A percentile compares a stretch with the other conserved stretches of the same genome.
These are phyloP conservation scores for Cladophialophora carrionii DNA, from an alignment of 2,329 filamentous ascomycete genomes.

Conservation along the genomic window DNA sequence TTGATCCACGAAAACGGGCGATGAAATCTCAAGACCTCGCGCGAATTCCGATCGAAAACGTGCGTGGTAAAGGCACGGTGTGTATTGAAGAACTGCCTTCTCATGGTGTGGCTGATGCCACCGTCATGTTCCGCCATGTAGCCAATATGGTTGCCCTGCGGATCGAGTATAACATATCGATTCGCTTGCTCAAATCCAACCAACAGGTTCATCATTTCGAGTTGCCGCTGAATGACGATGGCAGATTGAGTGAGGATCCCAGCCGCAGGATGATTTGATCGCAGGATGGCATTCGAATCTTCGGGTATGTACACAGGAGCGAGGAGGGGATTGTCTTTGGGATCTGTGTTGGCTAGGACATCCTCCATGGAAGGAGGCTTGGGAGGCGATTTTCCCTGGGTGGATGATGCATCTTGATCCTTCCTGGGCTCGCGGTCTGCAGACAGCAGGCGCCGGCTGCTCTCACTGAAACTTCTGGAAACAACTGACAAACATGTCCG, in stretches of 20 bases:
- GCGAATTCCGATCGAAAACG: slow-evolving; percentile 64
- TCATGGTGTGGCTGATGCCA: slow-evolving; percentile 60
- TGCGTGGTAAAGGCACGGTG: slow-evolving; percentile 67
- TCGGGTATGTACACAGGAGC: slow-evolving; percentile 65
- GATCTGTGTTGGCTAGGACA: slow-evolving; percentile 48
- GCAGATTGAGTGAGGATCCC: slow-evolving; percentile 63
- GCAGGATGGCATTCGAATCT: slow-evolving; percentile 63
- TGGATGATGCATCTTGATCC: slow-evolving; percentile 19
- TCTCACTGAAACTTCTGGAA: slow-evolving; percentile 13
- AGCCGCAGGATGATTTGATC: slow-evolving; percentile 61
- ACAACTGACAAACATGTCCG: slow-evolving; percentile 1
- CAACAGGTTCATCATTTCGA: slow-evolving; percentile 69
- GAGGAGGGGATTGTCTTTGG: slow-evolving; percentile 57
- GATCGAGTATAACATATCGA: slow-evolving; percentile 67
- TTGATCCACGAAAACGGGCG: slow-evolving; percentile 68
- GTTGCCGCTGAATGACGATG: slow-evolving; percentile 64
- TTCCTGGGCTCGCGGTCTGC: slow-evolving; percentile 10
- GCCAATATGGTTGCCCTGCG: slow-evolving; percentile 64
- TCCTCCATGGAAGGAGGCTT: slow-evolving; percentile 47
- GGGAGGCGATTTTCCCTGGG: slow-evolving; percentile 28
- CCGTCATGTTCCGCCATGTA: slow-evolving; percentile 67
- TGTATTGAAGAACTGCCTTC: slow-evolving; percentile 63
- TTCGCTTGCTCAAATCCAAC: slow-evolving; percentile 70
- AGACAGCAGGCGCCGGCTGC: slow-evolving; percentile 1
- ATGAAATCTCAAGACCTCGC: slow-evolving; percentile 64